Evolutionary conservation across 371 early-diverging fungal genomes (phyloP).

Genomic region (Thermomucor indicae-seudaticae): DNA sequence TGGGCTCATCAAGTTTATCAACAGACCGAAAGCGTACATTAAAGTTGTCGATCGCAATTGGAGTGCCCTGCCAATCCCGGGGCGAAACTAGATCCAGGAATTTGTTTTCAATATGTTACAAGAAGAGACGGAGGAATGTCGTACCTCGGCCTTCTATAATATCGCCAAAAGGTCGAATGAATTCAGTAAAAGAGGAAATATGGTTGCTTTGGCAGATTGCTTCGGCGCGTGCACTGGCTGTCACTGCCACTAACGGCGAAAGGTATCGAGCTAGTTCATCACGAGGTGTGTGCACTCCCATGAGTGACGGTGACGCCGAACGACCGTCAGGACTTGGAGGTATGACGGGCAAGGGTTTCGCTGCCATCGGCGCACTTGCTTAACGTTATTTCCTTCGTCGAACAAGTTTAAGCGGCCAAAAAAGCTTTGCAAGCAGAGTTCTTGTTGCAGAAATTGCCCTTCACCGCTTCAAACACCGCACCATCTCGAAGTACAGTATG

Average conservation of each 20-base stretch:
- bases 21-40: constrained; percentile 65
- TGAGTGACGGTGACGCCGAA: constrained; percentile 8
- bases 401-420: no score
- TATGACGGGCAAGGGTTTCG: constrained; percentile 11
- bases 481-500: no score
- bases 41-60: constrained; percentile 63
- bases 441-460: no score
- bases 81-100: constrained; percentile 50
- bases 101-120: neutral
- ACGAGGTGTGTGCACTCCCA: constrained; percentile 27
- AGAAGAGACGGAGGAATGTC: constrained; percentile 3
- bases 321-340: constrained; percentile 5
- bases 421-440: no score
- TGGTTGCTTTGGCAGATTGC: constrained; percentile 66
- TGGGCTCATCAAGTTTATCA: constrained; percentile 55
- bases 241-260: constrained; percentile 72
- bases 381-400: no score
- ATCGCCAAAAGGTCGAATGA: constrained; percentile 82
- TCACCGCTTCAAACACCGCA: no score
- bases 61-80: constrained; percentile 66
- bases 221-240: constrained; percentile 70
- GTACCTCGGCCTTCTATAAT: constrained; percentile 71
- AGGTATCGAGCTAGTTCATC: constrained; percentile 60
- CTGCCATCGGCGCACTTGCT: no score
- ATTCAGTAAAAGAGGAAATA: constrained; percentile 66